Base-by-base conservation (phyloP, 768 basidiomycete species). In the Ramaria rubella region DNA sequence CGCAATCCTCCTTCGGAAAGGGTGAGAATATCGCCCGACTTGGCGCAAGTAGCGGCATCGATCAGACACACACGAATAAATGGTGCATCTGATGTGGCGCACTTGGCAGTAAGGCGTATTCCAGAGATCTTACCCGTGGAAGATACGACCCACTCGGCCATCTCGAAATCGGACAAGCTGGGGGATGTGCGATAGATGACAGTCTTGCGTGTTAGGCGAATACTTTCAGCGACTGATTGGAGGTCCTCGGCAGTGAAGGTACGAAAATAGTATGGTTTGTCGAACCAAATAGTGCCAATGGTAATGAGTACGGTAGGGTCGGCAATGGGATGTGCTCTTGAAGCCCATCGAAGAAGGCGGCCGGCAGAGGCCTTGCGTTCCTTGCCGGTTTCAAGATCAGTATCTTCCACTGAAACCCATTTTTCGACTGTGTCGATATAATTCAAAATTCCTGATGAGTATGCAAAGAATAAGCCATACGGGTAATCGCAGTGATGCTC, bases 401-500 rank as follows among this genome's bases (percentile, higher is more conserved):
- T 68, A 59, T 75, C 74, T 58, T 71, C 68, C 3, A 72, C 62
- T 5, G 63, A 59, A 7, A 65, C 62, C 71, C 72, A 73, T 38
- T 66, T 58, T 2, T 73, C 71, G 36, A 59, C 61, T 0, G 72
- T 74, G 64, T 74, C 72, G 17, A 65, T 60, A 57, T 74, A 73
- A 30, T 64, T 64, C 24, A 63, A 64, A 38, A 75, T 65, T 9
- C 58, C 64, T 21, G 64, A 55, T 23, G 66, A 64, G 31, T 70
- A 66, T 21, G 65, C 60, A 53, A 75, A 75, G 65, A 75, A 75
- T 7, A 61, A 60, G 12, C 65, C 70, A 46, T 75, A 75, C 4
- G 74, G 69, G 58, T 73, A 75, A 31, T 75, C 72, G 59, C 71
- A 74, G 50, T 75, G 74, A 51, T 74, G 73, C 46, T 67, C 69